Conservation (phyloP, 176 grass and related monocot species). For the Alloteropsis semialata region DNA sequence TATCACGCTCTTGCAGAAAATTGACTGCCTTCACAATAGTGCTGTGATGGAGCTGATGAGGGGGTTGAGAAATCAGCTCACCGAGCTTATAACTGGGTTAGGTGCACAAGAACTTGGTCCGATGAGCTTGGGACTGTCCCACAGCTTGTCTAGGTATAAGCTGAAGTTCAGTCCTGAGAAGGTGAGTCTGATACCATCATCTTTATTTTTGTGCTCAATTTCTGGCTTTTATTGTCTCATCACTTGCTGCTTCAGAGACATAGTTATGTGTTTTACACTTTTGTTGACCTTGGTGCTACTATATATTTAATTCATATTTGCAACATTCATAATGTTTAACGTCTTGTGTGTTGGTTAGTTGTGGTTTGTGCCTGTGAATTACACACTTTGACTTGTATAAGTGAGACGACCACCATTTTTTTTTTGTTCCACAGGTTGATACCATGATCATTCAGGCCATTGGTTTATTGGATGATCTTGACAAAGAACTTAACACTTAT, state of each 20-base stretch:
- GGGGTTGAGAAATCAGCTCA: constrained; percentile 78
- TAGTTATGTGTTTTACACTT: background rate
- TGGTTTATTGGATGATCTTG: constrained; percentile 88
- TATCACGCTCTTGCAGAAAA: constrained; percentile 59
- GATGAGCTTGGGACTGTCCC: constrained; percentile 88
- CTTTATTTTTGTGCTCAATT: background rate
- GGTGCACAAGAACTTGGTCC: constrained; percentile 81
- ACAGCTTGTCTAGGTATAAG: constrained; percentile 94
- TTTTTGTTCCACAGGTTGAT: constrained; percentile 52
- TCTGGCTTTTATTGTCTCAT: background rate
- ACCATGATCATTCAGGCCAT: constrained; percentile 79
- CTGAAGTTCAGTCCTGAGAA: constrained; percentile 98
- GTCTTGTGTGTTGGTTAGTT: background rate
- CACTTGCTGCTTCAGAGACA: background rate
- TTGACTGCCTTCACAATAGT: constrained; percentile 86
- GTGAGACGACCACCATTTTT: background rate
- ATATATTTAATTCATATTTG: background rate
- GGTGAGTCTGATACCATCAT: constrained; percentile 29
- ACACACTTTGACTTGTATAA: background rate
- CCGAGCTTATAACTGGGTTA: constrained; percentile 84
- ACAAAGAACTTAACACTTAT: constrained; percentile 88
- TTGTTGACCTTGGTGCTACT: background rate
- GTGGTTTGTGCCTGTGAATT: background rate
- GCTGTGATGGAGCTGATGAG: constrained; percentile 95
- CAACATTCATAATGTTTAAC: background rate